Evolutionary conservation across 768 basidiomycete genomes (phyloP).

Genomic region (Xerocomus spinulosus): DNA sequence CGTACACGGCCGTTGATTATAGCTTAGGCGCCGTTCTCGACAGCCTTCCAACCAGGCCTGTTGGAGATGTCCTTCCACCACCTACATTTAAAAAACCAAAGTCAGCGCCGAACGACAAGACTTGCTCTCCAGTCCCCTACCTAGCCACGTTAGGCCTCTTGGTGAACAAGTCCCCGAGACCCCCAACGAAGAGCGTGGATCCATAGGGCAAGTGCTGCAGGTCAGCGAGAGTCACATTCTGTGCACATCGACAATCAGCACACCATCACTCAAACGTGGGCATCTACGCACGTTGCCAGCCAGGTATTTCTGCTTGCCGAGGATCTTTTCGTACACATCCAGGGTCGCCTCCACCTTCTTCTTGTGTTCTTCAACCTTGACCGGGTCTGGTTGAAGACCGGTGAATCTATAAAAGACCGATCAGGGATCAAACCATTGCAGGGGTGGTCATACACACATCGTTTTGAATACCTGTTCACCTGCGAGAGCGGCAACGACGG

Average conservation of each 20-base stretch:
- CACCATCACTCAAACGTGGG: not conserved
- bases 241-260: not conserved
- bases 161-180: no score
- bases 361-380: not conserved
- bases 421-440: not conserved
- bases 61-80: slow-evolving; percentile 50
- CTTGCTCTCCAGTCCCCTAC: no score
- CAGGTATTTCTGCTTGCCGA: slow-evolving; percentile 33
- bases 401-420: not conserved
- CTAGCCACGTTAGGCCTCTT: slow-evolving; percentile 41
- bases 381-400: not conserved
- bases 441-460: slow-evolving; percentile 20
- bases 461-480: slow-evolving; percentile 50
- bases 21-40: slow-evolving; percentile 34
- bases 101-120: no score
- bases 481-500: slow-evolving; percentile 34
- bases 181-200: not conserved
- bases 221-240: slow-evolving; percentile 21
- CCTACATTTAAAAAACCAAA: slow-evolving; percentile 30
- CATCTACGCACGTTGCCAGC: slow-evolving; percentile 29
- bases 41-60: slow-evolving; percentile 43
- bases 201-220: slow-evolving; percentile 21
- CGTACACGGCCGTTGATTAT: not conserved
- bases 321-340: slow-evolving; percentile 32
- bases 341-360: slow-evolving; percentile 31